phyloP scores from a whole-genome alignment of 371 early-diverging fungal genomes.

The Entomophthora muscae region DNA sequence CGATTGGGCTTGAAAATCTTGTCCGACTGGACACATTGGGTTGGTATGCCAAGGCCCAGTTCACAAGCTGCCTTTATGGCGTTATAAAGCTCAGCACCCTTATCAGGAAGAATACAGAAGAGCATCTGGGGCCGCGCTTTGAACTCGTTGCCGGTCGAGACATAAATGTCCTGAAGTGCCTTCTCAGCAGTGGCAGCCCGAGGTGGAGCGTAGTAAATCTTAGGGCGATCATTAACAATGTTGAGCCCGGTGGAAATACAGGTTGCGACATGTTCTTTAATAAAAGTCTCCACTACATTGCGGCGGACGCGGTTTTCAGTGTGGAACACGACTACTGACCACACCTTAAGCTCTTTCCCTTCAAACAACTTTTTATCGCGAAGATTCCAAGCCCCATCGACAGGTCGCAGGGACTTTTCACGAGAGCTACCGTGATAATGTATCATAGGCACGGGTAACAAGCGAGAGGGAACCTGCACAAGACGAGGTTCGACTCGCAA shows the following conservation, averaged over 20 bases:
- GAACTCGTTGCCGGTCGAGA: conserved; percentile 43
- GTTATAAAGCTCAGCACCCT: conserved; percentile 69
- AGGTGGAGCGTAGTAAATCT: conserved; percentile 51
- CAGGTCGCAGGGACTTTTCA: conserved; percentile 48
- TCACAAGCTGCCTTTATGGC: conserved; percentile 88
- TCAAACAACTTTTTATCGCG: conserved; percentile 60
- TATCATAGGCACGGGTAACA: conserved; percentile 58
- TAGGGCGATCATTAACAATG: conserved; percentile 36
- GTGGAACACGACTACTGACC: conserved; percentile 58
- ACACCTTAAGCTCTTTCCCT: conserved; percentile 55
- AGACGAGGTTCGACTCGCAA: conserved; percentile 39
- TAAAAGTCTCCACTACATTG: conserved; percentile 24
- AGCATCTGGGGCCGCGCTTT: conserved; percentile 55
- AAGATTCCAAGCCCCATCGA: conserved; percentile 82
- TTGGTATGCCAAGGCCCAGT: conserved; percentile 69
- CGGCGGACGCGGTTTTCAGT: conserved; percentile 15
- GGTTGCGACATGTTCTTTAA: conserved; percentile 25
- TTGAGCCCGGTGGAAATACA: conserved; percentile 42
- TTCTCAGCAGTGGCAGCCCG: conserved; percentile 34
- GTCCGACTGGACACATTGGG: conserved; percentile 80
- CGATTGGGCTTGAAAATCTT: conserved; percentile 39
- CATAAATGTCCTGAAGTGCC: conserved; percentile 52
- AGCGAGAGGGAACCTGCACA: conserved; percentile 36
- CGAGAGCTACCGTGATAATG: conserved; percentile 32
- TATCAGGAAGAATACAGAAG: conserved; percentile 71